A percentile compares a stretch with the other conserved stretches of the same genome.
Conservation (phyloP, 768 basidiomycete species). For the Glaciozyma martinii region DNA sequence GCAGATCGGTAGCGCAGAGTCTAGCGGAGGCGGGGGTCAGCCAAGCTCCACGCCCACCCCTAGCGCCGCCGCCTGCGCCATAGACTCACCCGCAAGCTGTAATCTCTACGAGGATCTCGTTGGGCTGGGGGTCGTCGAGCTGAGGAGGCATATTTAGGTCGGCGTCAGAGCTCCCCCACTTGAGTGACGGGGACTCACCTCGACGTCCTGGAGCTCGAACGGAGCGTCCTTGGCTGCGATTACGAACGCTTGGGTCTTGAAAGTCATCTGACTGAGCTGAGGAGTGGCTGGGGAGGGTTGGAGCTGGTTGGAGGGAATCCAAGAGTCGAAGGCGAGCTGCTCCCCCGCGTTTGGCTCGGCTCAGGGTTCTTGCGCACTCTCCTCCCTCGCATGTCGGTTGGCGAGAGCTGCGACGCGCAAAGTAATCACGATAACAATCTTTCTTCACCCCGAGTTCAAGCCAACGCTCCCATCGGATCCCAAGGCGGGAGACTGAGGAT, state of each 20-base stretch:
- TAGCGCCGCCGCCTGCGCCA: neutral
- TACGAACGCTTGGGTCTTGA: slow-evolving; percentile 10
- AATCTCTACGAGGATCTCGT: slow-evolving; percentile 29
- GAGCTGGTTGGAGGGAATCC: neutral
- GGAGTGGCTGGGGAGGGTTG: neutral
- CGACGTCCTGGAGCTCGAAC: slow-evolving; percentile 11
- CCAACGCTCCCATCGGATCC: too few species aligned
- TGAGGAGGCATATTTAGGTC: neutral
- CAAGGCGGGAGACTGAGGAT: too few species aligned
- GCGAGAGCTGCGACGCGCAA: too few species aligned
- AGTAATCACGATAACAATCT: too few species aligned
- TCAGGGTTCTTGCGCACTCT: too few species aligned
- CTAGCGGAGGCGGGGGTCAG: neutral
- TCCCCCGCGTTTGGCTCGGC: too few species aligned
- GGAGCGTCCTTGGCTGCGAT: slow-evolving; percentile 16
- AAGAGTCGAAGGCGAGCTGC: neutral
- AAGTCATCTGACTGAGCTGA: neutral
- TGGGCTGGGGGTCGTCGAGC: slow-evolving; percentile 26
- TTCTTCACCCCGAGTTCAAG: too few species aligned
- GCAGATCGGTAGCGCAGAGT: slow-evolving; percentile 27
- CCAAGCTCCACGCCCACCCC: neutral
- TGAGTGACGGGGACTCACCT: slow-evolving; percentile 4
- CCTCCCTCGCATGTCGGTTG: too few species aligned
- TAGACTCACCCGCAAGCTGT: slow-evolving; percentile 5
- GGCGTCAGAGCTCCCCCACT: neutral